Base-by-base conservation (phyloP, 441 rosid genomes). In the Raphanus hybrid region DNA sequence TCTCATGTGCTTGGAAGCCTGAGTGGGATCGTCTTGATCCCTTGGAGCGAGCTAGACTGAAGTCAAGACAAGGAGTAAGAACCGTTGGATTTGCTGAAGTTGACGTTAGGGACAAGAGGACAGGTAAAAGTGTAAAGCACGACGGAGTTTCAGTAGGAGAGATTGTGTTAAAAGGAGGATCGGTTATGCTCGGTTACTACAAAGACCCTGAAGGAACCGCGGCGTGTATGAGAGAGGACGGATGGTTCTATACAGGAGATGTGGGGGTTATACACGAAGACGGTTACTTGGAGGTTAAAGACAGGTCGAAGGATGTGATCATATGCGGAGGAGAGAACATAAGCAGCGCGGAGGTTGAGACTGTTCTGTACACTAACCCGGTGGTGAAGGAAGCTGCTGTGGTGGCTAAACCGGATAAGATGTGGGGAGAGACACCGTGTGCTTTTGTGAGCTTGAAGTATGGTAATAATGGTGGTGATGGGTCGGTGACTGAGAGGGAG, bases 301-400 rank as follows among this genome's bases (percentile, higher is more conserved):
- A 86, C 75, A 71, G 93, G 29, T 87, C 88, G 6, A 89, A 89
- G 72, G 92, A 89, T 71, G 88, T 89, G 82, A 87, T 87, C 35
- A 89, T 87, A 60, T 87, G 89, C 16, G 90, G 90, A n/a, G 90
- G 90, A 65, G 93, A 85, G 77, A 87, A 89, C 43, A 78, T 87
- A 73, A 81, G 89, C 76, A 89, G 91, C 5, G 77, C 83, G 0
- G 89, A 86, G 82, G 87, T 89, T 7, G 89, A 89, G 73, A 75
- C 88, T 0, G 87, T 87, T 64, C 67, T 89, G 75, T 89, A 86
- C 39, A 71, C 80, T 3, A 78, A 84, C 37, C 88, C 89, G 0
- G 87, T 77, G 43, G 87, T 89, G 18, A 84, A 85, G 5, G 91
- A 89, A 78, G 93, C 81, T 2, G 89, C 90, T 0, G 90, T 89